A percentile compares a stretch with the other conserved stretches of the same genome.
phyloP scores from a whole-genome alignment of 1,284 basidiomycete genomes.

The Malassezia caprae region DNA sequence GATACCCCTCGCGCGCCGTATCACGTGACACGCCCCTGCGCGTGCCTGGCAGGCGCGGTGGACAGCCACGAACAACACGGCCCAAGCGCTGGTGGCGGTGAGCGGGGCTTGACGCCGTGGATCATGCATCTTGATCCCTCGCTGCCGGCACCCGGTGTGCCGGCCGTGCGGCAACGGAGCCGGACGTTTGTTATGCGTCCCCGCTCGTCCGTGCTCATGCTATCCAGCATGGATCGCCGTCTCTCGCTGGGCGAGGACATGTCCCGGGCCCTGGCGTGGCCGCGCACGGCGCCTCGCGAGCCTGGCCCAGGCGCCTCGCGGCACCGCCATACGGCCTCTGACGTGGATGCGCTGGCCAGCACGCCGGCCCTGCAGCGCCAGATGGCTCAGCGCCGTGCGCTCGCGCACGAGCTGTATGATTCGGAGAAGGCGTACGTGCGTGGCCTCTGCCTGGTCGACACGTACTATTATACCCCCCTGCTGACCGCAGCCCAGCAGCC shows the following conservation, averaged over 20 bases:
- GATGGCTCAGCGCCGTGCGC: constrained; percentile 21
- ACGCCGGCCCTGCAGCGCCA: not conserved
- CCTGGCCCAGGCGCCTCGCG: not conserved
- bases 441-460: constrained; percentile 32
- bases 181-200: constrained; percentile 2
- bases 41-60: not conserved
- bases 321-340: not conserved
- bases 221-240: constrained; percentile 12
- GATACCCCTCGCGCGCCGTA: constrained; percentile 5
- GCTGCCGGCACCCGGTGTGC: not conserved
- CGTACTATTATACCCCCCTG: constrained; percentile 38
- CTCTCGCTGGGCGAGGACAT: constrained; percentile 8
- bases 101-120: not conserved
- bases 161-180: constrained; percentile 6
- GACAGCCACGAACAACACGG: not conserved
- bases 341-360: not conserved
- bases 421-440: constrained; percentile 40
- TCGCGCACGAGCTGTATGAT: constrained; percentile 36
- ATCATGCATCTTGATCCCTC: not conserved
- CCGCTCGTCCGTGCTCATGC: constrained; percentile 2
- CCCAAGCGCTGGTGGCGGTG: not conserved
- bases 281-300: not conserved
- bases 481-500: constrained; percentile 59
- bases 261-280: not conserved
- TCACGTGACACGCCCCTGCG: not conserved